A percentile compares a stretch with the other conserved stretches of the same genome.
Conservation (phyloP, 805 yeast species). For the Wickerhamomyces chaumierensis region DNA sequence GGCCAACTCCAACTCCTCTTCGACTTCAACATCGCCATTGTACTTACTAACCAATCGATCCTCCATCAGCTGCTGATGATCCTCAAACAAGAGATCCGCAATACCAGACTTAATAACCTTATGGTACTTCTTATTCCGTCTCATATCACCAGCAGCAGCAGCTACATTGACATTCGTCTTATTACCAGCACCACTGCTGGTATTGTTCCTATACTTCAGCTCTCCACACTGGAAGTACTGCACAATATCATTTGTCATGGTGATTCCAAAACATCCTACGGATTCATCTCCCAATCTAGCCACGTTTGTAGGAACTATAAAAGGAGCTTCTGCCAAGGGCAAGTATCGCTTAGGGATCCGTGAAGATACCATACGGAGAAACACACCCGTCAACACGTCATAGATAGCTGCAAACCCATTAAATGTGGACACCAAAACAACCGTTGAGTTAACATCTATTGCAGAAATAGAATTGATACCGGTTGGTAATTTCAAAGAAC, state of each 20-base stretch:
- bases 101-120: constrained; percentile 12
- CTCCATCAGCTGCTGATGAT: constrained; percentile 7
- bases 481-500: constrained; percentile 7
- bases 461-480: constrained; percentile 10
- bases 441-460: constrained; percentile 13
- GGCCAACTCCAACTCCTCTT: constrained; percentile 18
- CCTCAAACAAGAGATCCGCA: constrained; percentile 13
- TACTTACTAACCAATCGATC: constrained; percentile 11
- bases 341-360: constrained; percentile 12
- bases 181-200: too few relatives aligned
- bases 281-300: constrained; percentile 6
- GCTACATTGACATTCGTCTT: constrained; percentile 4
- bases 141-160: constrained; percentile 7
- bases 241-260: constrained; percentile 10
- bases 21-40: constrained; percentile 11
- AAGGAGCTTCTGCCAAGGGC: constrained; percentile 4
- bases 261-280: constrained; percentile 10
- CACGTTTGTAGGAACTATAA: constrained; percentile 8
- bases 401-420: constrained; percentile 16
- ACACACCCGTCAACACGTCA: constrained; percentile 13
- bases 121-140: constrained; percentile 10
- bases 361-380: constrained; percentile 7
- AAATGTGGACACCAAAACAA: constrained; percentile 13
- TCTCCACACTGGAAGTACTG: constrained; percentile 17
- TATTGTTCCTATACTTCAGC: neutral